Base-by-base conservation (phyloP, 306 rosid species). In the Trifolium dubium region DNA sequence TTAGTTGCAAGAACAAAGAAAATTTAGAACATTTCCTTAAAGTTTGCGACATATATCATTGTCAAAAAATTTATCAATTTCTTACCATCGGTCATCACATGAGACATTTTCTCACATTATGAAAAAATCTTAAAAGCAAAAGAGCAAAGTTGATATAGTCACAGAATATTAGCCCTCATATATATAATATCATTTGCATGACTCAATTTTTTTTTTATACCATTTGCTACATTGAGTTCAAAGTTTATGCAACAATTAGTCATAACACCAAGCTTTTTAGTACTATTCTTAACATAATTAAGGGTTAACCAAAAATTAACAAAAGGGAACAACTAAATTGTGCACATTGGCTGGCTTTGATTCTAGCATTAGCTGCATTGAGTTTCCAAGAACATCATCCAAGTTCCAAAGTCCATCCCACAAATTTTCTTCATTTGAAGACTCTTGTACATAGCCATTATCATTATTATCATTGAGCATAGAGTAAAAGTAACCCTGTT, bases 401-500 rank as follows among this genome's bases (percentile, higher is more conserved):
- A 88, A 76, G 76, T 86, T 88, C 98, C 98, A 93, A 14, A 89
- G 14, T 3, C 93, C 92, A 81, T 91, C 97, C 98, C 92, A 93
- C 18, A 90, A 41, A 28, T 44, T 59, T 15, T 89, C 97, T 50
- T 89, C 92, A 5, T 77, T 83, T 63, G 77, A 72, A 32, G 88
- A 77, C 30, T 88, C 96, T 31, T 80, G 81, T 65, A 77, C 81
- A 29, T 87, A 59, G 32, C 37, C 82, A 76, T 78, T 85, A 74
- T 65, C 79, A 60, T 60, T 31, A 17, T 53, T 18, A 67, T 50
- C 79, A 61, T 80, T 83, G 23, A 86, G 71, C 89, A 82, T 76
- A 32, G 96, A 82, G 78, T 70, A 73, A 67, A 82, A 76, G 23
- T 76, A 84, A 15, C 88, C 73, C 0, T 82, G 85, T 40, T 87